Evolutionary conservation across 768 basidiomycete genomes (phyloP).

Genomic region (Boletus sp.): DNA sequence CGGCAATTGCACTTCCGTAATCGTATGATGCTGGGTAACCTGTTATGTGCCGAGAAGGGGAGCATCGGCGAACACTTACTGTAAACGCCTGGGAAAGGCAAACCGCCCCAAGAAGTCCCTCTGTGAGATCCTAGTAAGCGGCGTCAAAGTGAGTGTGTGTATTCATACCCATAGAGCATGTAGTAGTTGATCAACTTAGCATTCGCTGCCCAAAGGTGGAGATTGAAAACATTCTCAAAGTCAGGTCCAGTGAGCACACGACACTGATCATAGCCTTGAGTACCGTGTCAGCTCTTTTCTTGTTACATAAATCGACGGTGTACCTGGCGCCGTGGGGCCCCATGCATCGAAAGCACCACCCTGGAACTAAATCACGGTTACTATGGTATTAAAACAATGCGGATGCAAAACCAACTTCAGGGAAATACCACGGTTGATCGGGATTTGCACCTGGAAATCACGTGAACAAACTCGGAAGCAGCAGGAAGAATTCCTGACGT

Average conservation of each 20-base stretch:
- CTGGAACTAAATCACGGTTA: constrained; percentile 48
- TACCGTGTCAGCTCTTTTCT: not conserved
- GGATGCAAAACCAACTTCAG: constrained; percentile 44
- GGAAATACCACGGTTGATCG: constrained; percentile 65
- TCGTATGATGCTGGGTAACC: constrained; percentile 58
- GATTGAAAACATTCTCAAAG: constrained; percentile 78
- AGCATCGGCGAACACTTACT: constrained; percentile 30
- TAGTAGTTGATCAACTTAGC: constrained; percentile 82
- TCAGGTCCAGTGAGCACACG: constrained; percentile 63
- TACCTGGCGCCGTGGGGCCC: constrained; percentile 70
- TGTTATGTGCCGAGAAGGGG: not conserved
- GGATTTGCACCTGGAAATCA: constrained; percentile 40
- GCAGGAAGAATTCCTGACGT: not conserved
- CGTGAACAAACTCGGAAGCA: constrained; percentile 21
- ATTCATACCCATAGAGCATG: constrained; percentile 71
- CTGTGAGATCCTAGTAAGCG: constrained; percentile 34
- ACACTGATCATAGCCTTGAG: constrained; percentile 60
- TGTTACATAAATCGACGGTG: not conserved
- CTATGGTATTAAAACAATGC: constrained; percentile 1
- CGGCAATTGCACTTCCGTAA: constrained; percentile 70
- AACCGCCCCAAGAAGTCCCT: constrained; percentile 81
- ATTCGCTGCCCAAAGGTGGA: constrained; percentile 75
- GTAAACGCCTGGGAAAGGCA: constrained; percentile 76
- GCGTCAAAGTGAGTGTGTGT: not conserved
- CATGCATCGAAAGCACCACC: constrained; percentile 80